Conservation (phyloP, 2,329 filamentous ascomycete species). For the Diaporthe sp. region DNA sequence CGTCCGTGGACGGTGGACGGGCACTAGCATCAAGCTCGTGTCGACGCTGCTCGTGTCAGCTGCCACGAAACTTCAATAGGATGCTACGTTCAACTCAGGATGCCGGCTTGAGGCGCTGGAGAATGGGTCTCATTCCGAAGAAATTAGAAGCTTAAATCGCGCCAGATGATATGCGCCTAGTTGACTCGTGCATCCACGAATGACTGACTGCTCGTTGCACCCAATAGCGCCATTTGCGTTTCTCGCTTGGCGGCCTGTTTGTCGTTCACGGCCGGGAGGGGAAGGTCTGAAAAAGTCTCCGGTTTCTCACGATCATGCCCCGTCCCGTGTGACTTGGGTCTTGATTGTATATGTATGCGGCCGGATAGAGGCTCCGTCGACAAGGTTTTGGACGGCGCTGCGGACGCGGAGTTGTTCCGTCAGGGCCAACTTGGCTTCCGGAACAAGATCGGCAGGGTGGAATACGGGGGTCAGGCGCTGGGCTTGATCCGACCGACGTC, state of each 20-base stretch:
- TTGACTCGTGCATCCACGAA: conserved; percentile 12
- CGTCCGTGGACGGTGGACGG: neutral
- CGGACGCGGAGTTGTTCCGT: neutral
- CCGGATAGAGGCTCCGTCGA: neutral
- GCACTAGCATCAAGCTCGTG: neutral
- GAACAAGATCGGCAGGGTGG: conserved; percentile 19
- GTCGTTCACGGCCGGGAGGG: neutral
- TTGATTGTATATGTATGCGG: neutral
- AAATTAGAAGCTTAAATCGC: conserved; percentile 19
- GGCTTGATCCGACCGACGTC: conserved; percentile 24
- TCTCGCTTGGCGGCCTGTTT: neutral
- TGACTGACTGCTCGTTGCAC: neutral
- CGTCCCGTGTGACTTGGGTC: neutral
- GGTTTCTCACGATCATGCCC: neutral
- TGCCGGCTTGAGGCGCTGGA: conserved; percentile 2
- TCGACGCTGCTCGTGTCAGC: neutral
- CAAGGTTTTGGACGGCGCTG: neutral
- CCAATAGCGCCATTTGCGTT: neutral
- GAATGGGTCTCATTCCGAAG: neutral
- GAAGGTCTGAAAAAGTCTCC: neutral
- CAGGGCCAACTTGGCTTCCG: neutral
- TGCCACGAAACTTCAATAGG: conserved; percentile 8
- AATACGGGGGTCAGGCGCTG: neutral
- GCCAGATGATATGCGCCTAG: conserved; percentile 15
- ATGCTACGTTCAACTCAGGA: neutral